Conservation (phyloP, 1,284 basidiomycete genomes). For the Cutaneotrichosporon sp. region DNA sequence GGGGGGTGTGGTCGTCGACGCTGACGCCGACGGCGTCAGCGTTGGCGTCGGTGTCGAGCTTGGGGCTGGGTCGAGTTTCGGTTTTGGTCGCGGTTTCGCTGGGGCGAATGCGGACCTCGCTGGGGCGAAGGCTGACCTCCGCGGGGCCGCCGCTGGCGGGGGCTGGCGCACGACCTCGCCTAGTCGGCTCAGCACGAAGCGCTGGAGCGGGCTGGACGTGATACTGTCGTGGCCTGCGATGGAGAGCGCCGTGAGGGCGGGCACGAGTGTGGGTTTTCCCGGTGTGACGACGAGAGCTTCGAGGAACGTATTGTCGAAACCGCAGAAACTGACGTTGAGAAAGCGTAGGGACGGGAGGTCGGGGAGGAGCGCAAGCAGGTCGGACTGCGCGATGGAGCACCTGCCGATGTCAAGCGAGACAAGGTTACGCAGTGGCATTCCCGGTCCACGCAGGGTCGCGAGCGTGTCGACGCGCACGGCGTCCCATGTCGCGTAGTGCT, state of each 20-base stretch:
- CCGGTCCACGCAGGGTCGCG: conserved; percentile 9
- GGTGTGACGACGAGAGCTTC: conserved; percentile 13
- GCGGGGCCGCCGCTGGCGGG: background rate
- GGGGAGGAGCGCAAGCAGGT: conserved; percentile 11
- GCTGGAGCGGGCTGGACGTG: conserved; percentile 19
- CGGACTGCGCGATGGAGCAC: conserved; percentile 4
- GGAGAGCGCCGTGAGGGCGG: conserved; percentile 28
- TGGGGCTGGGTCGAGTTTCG: background rate
- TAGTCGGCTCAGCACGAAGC: conserved; percentile 20
- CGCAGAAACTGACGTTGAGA: conserved; percentile 27
- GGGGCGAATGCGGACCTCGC: background rate
- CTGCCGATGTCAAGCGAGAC: conserved; percentile 27
- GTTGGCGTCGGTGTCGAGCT: background rate
- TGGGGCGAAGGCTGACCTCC: conserved; percentile 3
- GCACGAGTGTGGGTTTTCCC: conserved; percentile 1
- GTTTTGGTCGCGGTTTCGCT: background rate
- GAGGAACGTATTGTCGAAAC: conserved; percentile 27
- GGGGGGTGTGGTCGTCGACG: background rate
- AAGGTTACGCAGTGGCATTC: conserved; percentile 17
- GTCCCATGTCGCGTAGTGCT: conserved; percentile 6
- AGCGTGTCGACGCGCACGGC: background rate
- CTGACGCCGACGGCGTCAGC: background rate
- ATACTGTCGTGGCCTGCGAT: conserved; percentile 24
- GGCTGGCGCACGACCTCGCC: background rate
- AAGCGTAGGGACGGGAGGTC: conserved; percentile 21